Evolutionary conservation across 495 filamentous ascomycete genomes (phyloP), one percentile per base, ranked within the genome.

Genomic region (Umbilicaria muhlenbergii): DNA sequence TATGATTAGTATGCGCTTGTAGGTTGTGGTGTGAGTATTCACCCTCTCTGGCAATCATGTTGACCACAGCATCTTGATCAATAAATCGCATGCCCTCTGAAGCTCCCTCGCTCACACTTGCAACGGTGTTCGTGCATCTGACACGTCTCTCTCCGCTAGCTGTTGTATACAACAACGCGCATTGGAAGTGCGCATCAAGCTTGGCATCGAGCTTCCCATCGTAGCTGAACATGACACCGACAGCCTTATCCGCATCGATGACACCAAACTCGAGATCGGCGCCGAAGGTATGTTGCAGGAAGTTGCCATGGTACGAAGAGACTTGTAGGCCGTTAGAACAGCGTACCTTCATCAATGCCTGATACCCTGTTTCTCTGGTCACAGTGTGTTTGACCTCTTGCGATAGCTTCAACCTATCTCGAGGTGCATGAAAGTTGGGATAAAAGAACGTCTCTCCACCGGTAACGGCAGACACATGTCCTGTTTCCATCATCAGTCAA

Each of bases 311-410:
- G 56, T 96, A 99, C 24, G 77, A 75, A 15, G 85, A 80, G 13
- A 99, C 84, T 61, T 99, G 91, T 24, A 99, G 73, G 13, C 91
- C 91, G 55, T 92, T 96, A 7, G 86, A 94, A 63, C 91, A 99
- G 36, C 91, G 81, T 41, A 96, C 91, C 68, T 99, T 99, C 86
- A 99, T 91, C 51, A 96, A 70, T 7, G 87, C 86, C 63, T 95
- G 89, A 56, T 89, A 99, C 21, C 91, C 91, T 14, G 89, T 93
- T 57, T 95, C 88, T 46, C 91, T 70, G 2, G 77, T 86, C n/a
- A 94, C 76, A 6, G 83, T 79, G 54, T 95, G 91, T 43, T 77
- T 73, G 50, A 99, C 72, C 60, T 99, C 91, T 34, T 81, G 70
- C 3, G 75, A 78, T n/a, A 96, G 67, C 63, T 87, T 91, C 44